A percentile compares a stretch with the other conserved stretches of the same genome.
These are phyloP conservation scores for Hymenoscyphus infarciens DNA, from an alignment of 2,329 filamentous ascomycete species.

Conservation along the genomic window DNA sequence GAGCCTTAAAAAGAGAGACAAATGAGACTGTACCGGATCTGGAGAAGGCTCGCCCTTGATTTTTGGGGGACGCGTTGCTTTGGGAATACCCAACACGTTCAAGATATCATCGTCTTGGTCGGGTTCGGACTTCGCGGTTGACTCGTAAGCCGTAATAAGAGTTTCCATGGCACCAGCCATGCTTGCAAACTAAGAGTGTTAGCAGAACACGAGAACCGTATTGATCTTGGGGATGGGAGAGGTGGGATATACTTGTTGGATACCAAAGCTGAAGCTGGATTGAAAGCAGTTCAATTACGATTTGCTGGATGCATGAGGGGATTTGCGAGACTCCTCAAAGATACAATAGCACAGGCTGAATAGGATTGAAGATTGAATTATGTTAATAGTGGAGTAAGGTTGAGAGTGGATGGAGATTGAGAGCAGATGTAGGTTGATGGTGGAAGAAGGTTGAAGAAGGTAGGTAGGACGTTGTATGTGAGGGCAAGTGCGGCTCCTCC, in stretches of 20 bases:
- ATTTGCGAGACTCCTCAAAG: not conserved
- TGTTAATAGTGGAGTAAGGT: no score
- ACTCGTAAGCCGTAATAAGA: not conserved
- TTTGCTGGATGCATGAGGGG: not conserved
- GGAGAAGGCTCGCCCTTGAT: no score
- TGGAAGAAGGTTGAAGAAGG: no score
- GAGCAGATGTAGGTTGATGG: no score
- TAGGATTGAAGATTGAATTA: not conserved
- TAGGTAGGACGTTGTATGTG: no score
- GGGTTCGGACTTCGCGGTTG: not conserved
- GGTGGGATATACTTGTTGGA: not conserved
- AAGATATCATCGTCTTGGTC: not conserved
- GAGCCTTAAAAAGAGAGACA: no score
- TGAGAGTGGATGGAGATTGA: no score
- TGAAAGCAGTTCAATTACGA: not conserved
- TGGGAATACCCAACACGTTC: not conserved
- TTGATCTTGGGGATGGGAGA: not conserved
- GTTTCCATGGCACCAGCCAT: not conserved
- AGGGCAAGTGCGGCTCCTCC: no score
- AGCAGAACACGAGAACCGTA: not conserved
- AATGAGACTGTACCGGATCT: no score
- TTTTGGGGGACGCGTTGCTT: no score
- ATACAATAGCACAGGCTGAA: not conserved
- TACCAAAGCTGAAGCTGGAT: not conserved
- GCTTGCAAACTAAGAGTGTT: not conserved